Base-by-base conservation (phyloP, 495 filamentous ascomycete genomes). In the Penicillium crystallinum region DNA sequence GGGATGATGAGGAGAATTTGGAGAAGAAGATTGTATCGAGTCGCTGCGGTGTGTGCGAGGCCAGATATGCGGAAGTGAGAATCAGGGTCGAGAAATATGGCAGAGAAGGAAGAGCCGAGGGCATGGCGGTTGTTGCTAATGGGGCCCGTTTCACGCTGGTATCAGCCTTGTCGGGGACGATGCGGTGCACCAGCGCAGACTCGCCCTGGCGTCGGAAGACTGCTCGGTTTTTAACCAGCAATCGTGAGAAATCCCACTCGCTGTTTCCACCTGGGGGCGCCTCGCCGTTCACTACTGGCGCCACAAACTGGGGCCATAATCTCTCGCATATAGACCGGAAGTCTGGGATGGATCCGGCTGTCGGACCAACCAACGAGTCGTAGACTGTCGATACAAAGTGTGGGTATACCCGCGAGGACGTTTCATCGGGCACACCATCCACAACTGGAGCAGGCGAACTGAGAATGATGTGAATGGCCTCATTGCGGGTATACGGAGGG, bases 1-100 rank as follows among this genome's bases (percentile, higher is more conserved):
- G 66, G 25, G 62, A 70, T 0, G 75, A 81, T 4, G 87, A 82
- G 47, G 84, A 82, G 62, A 82, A 79, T 49, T 91, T 95, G 48
- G 86, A 91, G 75, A 98, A 97, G 61, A 91, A 85, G 25, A 83
- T 78, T 2, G 82, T 76, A 67, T 98, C 93, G 33, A 86, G 79
- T 36, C 83, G 74, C 15, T 90, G 77, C 0, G 88, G 83, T 62
- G 89, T 97, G 72, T 91, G 88, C 4, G 91, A 96, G 53, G 92
- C 89, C 4, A 98, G 81, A 69, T 96, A 98, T 18, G 91, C 84
- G 42, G 91, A 87, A 33, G 92, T 80, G 12, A 98, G 79, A 50
- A 97, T 81, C 34, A 90, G 74, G 39, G 89, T 86, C 18, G 93
- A 85, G 61, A 88, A 90, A 56, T 89, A 87, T 10, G 91, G 89